Base-by-base conservation (phyloP, 1,284 basidiomycete genomes). In the Spongiforma sp. region DNA sequence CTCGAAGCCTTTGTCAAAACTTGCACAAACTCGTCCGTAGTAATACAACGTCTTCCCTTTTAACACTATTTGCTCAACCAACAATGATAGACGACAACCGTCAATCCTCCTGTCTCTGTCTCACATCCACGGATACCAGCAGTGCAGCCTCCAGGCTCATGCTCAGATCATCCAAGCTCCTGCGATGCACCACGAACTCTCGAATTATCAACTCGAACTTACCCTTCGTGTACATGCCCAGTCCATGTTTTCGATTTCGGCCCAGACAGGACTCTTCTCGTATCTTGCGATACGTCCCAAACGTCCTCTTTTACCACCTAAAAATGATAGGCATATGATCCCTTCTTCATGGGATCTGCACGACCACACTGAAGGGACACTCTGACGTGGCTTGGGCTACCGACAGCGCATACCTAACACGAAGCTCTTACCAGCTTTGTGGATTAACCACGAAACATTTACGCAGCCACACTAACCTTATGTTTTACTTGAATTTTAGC, bases 401-500 rank as follows among this genome's bases (percentile, higher is more conserved):
- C 10, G 93, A 97, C 75, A 91, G 91, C 65, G 80, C 85, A 24
- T 90, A 90, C 77, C 82, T 98, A 26, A 94, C 95, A 0, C n/a
- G n/a, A n/a, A n/a, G n/a, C n/a, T n/a, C n/a, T n/a, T n/a, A n/a
- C n/a, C n/a, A 65, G 62, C 63, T 52, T 46, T 66, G 94, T 92
- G 91, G 91, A 11, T 69, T 89, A 55, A 87, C 87, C 1, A 84
- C 83, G 33, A 91, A 90, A 72, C 81, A 82, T 6, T 80, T 97
- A 12, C 86, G 85, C 65, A 94, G 93, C 0, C 97, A 99, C 73
- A 87, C 93, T 3, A 95, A 91, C 68, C 94, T 89, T 74, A 94
- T 99, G 0, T 94, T 99, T 68, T 96, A 94, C 71, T 83, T 98
- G 12, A 94, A 96, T 68, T 99, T 94, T 78, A 96, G 96, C 73